Conservation (phyloP, 1,139 yeast genomes). For the Debaryomyces robertsiae region DNA sequence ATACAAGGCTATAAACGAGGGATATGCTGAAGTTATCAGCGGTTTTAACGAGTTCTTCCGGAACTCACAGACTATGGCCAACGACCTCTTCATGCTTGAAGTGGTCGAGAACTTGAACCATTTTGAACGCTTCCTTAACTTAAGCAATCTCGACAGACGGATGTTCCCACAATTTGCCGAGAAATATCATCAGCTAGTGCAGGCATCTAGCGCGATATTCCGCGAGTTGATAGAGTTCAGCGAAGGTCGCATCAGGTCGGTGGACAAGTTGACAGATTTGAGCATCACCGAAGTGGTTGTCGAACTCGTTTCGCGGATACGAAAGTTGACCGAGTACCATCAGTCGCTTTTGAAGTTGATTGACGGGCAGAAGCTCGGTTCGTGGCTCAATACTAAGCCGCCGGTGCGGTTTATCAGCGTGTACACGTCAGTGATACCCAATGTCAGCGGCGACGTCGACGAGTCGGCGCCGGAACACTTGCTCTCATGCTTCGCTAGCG, state of each 20-base stretch:
- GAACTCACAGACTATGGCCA: conserved; percentile 19
- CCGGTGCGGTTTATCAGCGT: conserved; percentile 53
- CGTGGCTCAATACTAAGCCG: conserved; percentile 67
- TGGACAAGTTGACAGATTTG: conserved; percentile 53
- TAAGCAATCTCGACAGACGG: conserved; percentile 13
- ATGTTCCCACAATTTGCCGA: conserved; percentile 17
- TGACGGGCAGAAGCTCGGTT: conserved; percentile 53
- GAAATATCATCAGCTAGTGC: conserved; percentile 21
- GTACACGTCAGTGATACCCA: conserved; percentile 50
- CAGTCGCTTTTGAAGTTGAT: conserved; percentile 58
- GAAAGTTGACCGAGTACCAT: conserved; percentile 65
- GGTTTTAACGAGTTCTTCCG: conserved; percentile 18
- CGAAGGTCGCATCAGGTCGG: conserved; percentile 48
- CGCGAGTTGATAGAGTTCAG: conserved; percentile 58
- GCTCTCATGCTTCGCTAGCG: conserved; percentile 68
- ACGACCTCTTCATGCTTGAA: conserved; percentile 46
- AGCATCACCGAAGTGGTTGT: conserved; percentile 73
- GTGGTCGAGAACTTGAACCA: conserved; percentile 39
- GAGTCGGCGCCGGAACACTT: conserved; percentile 49
- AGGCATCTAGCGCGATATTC: conserved; percentile 43
- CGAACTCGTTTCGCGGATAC: conserved; percentile 61
- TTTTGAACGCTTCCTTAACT: conserved; percentile 24
- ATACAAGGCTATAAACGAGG: conserved; percentile 26
- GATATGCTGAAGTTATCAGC: conserved; percentile 21
- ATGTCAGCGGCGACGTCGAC: conserved; percentile 28